Evolutionary conservation across 306 rosid species (phyloP), one percentile per base, ranked within the genome.

Genomic region (Gastrolobium villosum): DNA sequence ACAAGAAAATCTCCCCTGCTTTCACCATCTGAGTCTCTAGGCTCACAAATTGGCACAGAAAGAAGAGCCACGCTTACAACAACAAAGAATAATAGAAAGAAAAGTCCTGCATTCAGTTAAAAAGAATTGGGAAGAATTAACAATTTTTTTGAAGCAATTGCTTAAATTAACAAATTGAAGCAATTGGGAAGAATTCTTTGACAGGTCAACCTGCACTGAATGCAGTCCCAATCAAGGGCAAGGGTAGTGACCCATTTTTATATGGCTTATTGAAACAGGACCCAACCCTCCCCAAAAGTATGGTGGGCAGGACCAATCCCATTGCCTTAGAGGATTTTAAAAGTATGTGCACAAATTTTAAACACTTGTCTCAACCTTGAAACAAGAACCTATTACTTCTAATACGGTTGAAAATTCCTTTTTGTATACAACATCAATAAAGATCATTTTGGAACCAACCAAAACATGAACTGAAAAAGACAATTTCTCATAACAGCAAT

Each of bases 1-100:
- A 53, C 74, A 53, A 4, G 30, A n/a, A 41, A 44, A 39, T 60
- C 80, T 75, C 81, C 49, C 45, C 70, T 75, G 77, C 78, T 77
- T 60, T 78, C 75, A 6, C 74, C 81, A 13, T 74, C 74, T 34
- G 3, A 37, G 31, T 36, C 11, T n/a, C 67, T 34, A 10, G 26
- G 15, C 79, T 63, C 79, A 30, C 61, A 61, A 50, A n/a, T 45
- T 60, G 13, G 2, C 43, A 6, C 3, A 30, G n/a, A 43, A 62
- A 10, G 0, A 3, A n/a, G 10, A 7, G 2, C 46, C 57, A 46
- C 30, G 3, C 55, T 7, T n/a, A 4, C 35, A 56, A 6, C 26
- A 44, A 14, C 75, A 14, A 48, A 64, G 34, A 20, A 34, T 34
- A 65, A 10, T 46, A 61, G 74, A n/a, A n/a, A n/a, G n/a, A n/a